These are phyloP conservation scores for Nakazawaea ishiwadae DNA, from an alignment of 805 yeast genomes.

Conservation along the genomic window DNA sequence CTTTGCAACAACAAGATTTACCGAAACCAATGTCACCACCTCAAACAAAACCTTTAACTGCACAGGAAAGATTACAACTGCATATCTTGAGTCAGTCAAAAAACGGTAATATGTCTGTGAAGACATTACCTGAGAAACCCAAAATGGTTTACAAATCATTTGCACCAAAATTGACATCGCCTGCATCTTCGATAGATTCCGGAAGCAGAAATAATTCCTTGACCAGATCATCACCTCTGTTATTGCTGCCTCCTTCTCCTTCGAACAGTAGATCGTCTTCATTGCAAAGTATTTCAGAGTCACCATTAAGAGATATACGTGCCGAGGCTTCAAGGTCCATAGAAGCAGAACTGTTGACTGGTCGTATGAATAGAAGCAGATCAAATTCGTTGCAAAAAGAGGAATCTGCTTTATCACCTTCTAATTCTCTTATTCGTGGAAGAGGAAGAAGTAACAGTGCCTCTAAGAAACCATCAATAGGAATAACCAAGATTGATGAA, in stretches of 20 bases:
- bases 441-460: slow-evolving; percentile 21
- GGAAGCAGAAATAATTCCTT: slow-evolving; percentile 5
- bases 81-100: slow-evolving; percentile 27
- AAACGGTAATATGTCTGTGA: slow-evolving; percentile 26
- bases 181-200: slow-evolving; percentile 4
- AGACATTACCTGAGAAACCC: slow-evolving; percentile 21
- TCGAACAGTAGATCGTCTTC: slow-evolving; percentile 20
- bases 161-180: slow-evolving; percentile 11
- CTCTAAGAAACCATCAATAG: slow-evolving; percentile 19
- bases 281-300: slow-evolving; percentile 17
- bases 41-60: slow-evolving; percentile 19
- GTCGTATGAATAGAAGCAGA: slow-evolving; percentile 20
- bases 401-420: slow-evolving; percentile 8
- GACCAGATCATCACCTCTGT: background rate
- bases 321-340: background rate
- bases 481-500: slow-evolving; percentile 17
- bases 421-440: slow-evolving; percentile 16
- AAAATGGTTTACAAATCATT: slow-evolving; percentile 16
- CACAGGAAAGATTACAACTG: slow-evolving; percentile 31
- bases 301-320: slow-evolving; percentile 13
- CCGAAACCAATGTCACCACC: background rate
- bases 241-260: background rate
- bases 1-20: slow-evolving; percentile 6
- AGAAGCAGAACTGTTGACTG: slow-evolving; percentile 16
- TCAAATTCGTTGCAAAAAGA: slow-evolving; percentile 22